Evolutionary conservation across 495 filamentous ascomycete genomes (phyloP), one percentile per base, ranked within the genome.

Genomic region (Hypoxylon lenormandii): DNA sequence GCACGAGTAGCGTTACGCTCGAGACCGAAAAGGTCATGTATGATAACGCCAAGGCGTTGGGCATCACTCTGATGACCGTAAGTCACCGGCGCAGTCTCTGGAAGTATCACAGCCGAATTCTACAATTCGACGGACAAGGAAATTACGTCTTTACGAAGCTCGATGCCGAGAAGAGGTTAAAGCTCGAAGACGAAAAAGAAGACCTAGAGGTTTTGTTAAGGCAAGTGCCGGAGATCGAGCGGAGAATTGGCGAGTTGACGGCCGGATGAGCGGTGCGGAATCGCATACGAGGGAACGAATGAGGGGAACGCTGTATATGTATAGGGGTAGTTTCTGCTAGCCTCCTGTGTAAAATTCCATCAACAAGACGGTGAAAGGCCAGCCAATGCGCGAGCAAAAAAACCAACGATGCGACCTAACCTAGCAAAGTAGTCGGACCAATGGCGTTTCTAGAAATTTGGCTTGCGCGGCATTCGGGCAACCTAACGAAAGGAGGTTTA

Each of bases 1-100:
- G 95, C 80, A 98, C 95, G 1, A 93, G 90, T 49, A 91, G 87
- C 52, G 93, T 98, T 19, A 97, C 96, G 6, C 83, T 97, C 7
- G 94, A 97, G 47, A 93, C 94, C 40, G 95, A 98, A 75, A 91
- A 92, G 72, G 84, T 92, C 73, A 97, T 98, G 93, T 98, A 98
- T 78, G 94, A 97, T 59, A 94, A 90, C 16, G 95, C 96, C 48
- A 98, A 98, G 84, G 81, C 83, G 36, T 80, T 96, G 19, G 93
- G 92, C 4, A 94, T 96, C 70, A 98, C 95, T 2, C 81, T 98
- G 42, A 97, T 98, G 91, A 98, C 95, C 0, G 95, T 98, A 2
- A 91, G 87, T 57, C 95, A 98, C 78, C 82, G 95, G 0, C 80
- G 93, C 21, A 97, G 92, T 81, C 77, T 98, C 69, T 98, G 95